Evolutionary conservation across 1,284 basidiomycete species (phyloP).

Genomic region (Melanopsichium pennsylvanicum): DNA sequence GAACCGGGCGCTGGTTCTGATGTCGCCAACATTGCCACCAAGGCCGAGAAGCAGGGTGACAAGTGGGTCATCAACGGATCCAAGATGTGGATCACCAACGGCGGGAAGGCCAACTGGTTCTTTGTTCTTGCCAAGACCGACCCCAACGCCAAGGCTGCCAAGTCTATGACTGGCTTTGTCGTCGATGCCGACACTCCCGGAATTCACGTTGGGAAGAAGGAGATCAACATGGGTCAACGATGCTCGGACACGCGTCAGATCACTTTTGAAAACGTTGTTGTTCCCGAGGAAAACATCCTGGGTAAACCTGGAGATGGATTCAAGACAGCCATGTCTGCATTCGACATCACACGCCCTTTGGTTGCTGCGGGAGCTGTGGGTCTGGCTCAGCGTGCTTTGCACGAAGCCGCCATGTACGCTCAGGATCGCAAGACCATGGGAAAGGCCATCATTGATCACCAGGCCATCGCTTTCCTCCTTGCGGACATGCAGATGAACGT

Average conservation of each 20-base stretch:
- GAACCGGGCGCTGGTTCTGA: slow-evolving; percentile 71
- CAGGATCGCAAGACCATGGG: slow-evolving; percentile 72
- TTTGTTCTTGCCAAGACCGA: slow-evolving; percentile 72
- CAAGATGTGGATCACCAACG: slow-evolving; percentile 70
- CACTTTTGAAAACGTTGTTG: slow-evolving; percentile 70
- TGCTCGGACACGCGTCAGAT: slow-evolving; percentile 72
- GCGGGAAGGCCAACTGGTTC: slow-evolving; percentile 70
- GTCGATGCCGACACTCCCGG: slow-evolving; percentile 70
- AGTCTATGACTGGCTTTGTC: slow-evolving; percentile 71
- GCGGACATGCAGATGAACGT: slow-evolving; percentile 71
- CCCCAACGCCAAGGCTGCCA: slow-evolving; percentile 67
- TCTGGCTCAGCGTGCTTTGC: slow-evolving; percentile 70
- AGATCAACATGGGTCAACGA: slow-evolving; percentile 73
- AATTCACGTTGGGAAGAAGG: slow-evolving; percentile 69
- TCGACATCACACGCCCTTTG: slow-evolving; percentile 69
- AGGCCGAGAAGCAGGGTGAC: slow-evolving; percentile 70
- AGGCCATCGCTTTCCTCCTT: slow-evolving; percentile 70
- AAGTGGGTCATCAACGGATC: slow-evolving; percentile 69
- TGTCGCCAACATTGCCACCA: slow-evolving; percentile 67
- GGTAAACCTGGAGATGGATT: slow-evolving; percentile 71
- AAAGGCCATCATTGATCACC: slow-evolving; percentile 71
- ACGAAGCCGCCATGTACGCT: slow-evolving; percentile 71
- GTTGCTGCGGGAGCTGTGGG: slow-evolving; percentile 71
- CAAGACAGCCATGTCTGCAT: slow-evolving; percentile 71
- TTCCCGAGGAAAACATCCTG: slow-evolving; percentile 69